phyloP scores from a whole-genome alignment of 2,329 filamentous ascomycete species.

The Calonectria pauciramosa region DNA sequence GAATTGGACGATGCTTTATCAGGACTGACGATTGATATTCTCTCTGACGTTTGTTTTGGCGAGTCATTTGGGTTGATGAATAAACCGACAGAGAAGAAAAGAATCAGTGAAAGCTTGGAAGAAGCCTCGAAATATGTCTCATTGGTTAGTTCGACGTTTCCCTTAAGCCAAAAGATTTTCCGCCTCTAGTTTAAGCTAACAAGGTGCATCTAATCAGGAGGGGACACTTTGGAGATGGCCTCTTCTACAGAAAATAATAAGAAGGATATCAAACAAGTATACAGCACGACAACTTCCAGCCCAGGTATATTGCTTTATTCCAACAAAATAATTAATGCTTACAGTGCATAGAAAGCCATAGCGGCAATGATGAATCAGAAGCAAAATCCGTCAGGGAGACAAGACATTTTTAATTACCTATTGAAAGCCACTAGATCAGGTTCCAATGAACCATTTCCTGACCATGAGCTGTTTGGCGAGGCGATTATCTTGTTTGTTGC shows the following conservation, averaged over 20 bases:
- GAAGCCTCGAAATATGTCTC: background rate
- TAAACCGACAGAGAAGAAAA: background rate
- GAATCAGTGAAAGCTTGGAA: background rate
- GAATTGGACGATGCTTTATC: background rate
- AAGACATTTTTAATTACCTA: background rate
- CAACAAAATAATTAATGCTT: background rate
- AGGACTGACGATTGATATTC: background rate
- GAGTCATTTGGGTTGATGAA: background rate
- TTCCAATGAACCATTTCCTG: background rate
- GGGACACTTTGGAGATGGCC: slow-evolving; percentile 1
- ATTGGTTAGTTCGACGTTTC: background rate
- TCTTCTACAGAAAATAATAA: background rate
- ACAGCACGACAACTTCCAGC: background rate
- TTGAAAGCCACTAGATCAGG: background rate
- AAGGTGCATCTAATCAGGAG: background rate
- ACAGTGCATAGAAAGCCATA: background rate
- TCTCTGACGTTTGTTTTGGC: background rate
- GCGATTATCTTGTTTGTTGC: background rate
- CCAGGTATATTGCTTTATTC: background rate
- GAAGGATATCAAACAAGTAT: background rate
- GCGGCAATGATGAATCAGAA: background rate
- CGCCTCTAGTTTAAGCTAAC: background rate
- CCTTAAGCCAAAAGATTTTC: background rate
- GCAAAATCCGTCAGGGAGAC: background rate
- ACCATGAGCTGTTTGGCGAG: background rate